A percentile compares a stretch with the other conserved stretches of the same genome.
phyloP scores from a whole-genome alignment of 306 rosid genomes.

The Cucumis cinereus region DNA sequence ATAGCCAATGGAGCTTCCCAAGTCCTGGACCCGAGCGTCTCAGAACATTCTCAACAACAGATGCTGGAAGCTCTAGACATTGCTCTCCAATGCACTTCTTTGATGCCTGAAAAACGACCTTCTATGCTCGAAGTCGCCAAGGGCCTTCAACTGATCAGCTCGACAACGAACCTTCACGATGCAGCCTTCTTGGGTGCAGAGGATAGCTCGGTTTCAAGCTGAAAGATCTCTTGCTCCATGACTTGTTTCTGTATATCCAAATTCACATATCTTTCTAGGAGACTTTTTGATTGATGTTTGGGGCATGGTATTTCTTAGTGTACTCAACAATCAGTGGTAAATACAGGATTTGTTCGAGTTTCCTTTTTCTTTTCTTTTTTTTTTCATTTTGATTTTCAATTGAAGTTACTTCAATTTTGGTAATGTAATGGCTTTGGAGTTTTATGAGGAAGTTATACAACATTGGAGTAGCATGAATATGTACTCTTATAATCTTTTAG shows the following conservation, averaged over 20 bases:
- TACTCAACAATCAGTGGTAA: constrained; percentile 12
- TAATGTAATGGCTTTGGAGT: background rate
- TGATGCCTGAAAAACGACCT: constrained; percentile 89
- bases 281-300: constrained; percentile 14
- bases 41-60: constrained; percentile 30
- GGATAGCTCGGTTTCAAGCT: constrained; percentile 27
- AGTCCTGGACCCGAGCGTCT: constrained; percentile 58
- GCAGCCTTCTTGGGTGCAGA: constrained; percentile 6
- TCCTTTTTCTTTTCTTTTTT: no score
- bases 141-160: constrained; percentile 50
- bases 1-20: constrained; percentile 58
- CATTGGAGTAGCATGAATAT: background rate
- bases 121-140: constrained; percentile 61
- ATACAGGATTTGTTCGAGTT: constrained; percentile 2
- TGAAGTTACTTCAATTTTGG: background rate
- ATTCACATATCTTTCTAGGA: constrained; percentile 19
- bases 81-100: constrained; percentile 72
- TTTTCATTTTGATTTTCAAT: background rate
- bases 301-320: constrained; percentile 19
- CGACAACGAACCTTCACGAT: background rate
- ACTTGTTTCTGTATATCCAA: constrained; percentile 30
- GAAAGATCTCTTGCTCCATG: constrained; percentile 11
- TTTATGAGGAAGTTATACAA: background rate
- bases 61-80: constrained; percentile 64
- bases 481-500: no score